Base-by-base conservation (phyloP, 1,139 yeast genomes). In the Dujonia santamariae region DNA sequence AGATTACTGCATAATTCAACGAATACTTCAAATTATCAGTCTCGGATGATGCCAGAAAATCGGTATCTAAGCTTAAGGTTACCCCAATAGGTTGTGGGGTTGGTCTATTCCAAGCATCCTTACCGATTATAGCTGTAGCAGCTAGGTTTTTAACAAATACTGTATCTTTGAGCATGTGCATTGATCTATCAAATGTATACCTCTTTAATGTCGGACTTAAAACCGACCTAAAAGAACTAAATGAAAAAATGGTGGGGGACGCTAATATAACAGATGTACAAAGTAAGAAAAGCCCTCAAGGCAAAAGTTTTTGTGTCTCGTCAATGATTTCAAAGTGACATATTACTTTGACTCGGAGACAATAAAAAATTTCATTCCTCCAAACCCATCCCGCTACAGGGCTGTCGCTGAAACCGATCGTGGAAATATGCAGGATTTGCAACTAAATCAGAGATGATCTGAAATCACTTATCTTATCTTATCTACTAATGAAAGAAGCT, bases 1-100 rank as follows among this genome's bases (percentile, higher is more conserved):
- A 78, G 11, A 90, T 74, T 9, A 80, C 90, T 1, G 96, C 97
- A 58, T 90, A 90, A 57, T 88, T 90, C 44, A 90, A 72, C 4
- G 96, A 84, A 51, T 84, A 79, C 39, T 78, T 75, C 47, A 90
- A 67, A 53, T 87, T 88, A 56, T 90, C 97, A 0, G 82, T 76
- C 11, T 63, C 61, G 8, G 92, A 80, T 6, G 96, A 90, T 39
- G 72, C 65, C 23, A 74, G 68, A 47, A 88, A 85, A 50, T 82
- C 80, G 0, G 96, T 85, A 27, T 65, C 64, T 41, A 87, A 67
- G 37, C 71, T 67, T 17, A 85, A 65, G 3, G 82, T 72, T 8
- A 85, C 67, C 5, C 64, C 56, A 17, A 85, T 70, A 5, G 90
- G 90, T 51, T 85, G 95, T 3, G 83, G 75, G 7, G 77, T 71